These are phyloP conservation scores for Arabidopsis hybrid DNA, from an alignment of 441 rosid species.

Conservation along the genomic window DNA sequence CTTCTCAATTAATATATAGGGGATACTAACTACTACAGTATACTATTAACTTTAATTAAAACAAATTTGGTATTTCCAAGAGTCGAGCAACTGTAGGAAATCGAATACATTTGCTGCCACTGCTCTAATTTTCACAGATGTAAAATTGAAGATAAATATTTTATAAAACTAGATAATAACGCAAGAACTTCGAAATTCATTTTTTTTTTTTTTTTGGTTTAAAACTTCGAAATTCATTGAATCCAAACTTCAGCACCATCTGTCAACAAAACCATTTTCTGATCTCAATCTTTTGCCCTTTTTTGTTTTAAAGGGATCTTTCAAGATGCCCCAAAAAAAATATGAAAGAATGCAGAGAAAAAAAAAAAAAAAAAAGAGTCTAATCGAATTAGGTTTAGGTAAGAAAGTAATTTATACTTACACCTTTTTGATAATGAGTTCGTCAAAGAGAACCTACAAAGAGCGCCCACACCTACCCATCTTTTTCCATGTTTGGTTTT, in stretches of 20 bases:
- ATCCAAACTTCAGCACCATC: slow-evolving; percentile 4
- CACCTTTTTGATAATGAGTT: slow-evolving; percentile 33
- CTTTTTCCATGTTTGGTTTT: slow-evolving; percentile 23
- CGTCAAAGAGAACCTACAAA: slow-evolving; percentile 38
- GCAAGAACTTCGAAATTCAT: slow-evolving; percentile 19
- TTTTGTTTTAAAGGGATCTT: slow-evolving; percentile 3
- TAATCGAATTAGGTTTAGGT: slow-evolving; percentile 36
- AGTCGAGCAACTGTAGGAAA: slow-evolving; percentile 14
- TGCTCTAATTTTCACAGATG: background rate
- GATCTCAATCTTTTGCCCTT: background rate
- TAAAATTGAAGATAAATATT: background rate
- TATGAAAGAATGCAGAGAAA: background rate
- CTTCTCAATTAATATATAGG: too few relatives aligned
- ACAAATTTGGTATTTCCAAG: slow-evolving; percentile 16
- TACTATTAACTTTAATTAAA: background rate
- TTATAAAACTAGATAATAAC: background rate
- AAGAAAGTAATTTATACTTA: slow-evolving; percentile 24
- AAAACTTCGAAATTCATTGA: slow-evolving; percentile 20
- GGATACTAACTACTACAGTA: too few relatives aligned
- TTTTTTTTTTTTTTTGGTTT: too few relatives aligned
- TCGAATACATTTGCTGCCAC: background rate
- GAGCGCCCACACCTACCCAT: slow-evolving; percentile 41
- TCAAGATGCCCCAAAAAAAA: slow-evolving; percentile 14
- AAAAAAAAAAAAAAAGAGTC: slow-evolving; percentile 14
- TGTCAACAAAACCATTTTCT: slow-evolving; percentile 15